A percentile compares a stretch with the other conserved stretches of the same genome.
These are phyloP conservation scores for Strobilomyces confusus DNA, from an alignment of 768 basidiomycete genomes.

Conservation along the genomic window DNA sequence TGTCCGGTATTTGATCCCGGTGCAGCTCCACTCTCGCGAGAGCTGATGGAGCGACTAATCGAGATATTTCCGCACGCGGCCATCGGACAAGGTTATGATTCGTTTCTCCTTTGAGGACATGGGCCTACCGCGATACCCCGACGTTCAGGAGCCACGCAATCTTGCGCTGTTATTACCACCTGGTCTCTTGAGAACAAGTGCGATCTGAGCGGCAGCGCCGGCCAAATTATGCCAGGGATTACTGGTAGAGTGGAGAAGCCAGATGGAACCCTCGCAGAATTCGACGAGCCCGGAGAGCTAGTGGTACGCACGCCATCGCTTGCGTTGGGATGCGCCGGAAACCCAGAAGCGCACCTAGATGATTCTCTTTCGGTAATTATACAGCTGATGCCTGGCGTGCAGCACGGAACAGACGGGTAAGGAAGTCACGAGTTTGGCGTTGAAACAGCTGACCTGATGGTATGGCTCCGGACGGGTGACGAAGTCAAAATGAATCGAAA, in stretches of 20 bases:
- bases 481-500: slow-evolving; percentile 62
- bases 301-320: slow-evolving; percentile 58
- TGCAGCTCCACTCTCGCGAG: slow-evolving; percentile 55
- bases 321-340: slow-evolving; percentile 54
- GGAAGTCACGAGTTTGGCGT: neutral
- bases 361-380: neutral
- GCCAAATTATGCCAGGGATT: slow-evolving; percentile 55
- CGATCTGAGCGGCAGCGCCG: slow-evolving; percentile 51
- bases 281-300: slow-evolving; percentile 61
- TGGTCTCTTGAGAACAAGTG: slow-evolving; percentile 42
- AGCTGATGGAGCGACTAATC: slow-evolving; percentile 44
- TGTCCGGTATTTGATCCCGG: slow-evolving; percentile 39
- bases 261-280: slow-evolving; percentile 52
- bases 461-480: slow-evolving; percentile 70
- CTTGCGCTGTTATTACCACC: slow-evolving; percentile 44
- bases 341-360: slow-evolving; percentile 53
- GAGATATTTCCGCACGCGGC: slow-evolving; percentile 45
- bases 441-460: neutral
- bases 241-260: slow-evolving; percentile 51
- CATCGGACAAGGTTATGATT: slow-evolving; percentile 64
- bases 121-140: neutral
- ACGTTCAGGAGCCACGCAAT: slow-evolving; percentile 57
- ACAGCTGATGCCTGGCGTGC: slow-evolving; percentile 4
- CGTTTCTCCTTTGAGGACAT: neutral
- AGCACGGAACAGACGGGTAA: no score